Percentiles rank a stretch among this genome's conserved stretches.
phyloP scores from a whole-genome alignment of 768 basidiomycete genomes.

The Naematelia encephala region DNA sequence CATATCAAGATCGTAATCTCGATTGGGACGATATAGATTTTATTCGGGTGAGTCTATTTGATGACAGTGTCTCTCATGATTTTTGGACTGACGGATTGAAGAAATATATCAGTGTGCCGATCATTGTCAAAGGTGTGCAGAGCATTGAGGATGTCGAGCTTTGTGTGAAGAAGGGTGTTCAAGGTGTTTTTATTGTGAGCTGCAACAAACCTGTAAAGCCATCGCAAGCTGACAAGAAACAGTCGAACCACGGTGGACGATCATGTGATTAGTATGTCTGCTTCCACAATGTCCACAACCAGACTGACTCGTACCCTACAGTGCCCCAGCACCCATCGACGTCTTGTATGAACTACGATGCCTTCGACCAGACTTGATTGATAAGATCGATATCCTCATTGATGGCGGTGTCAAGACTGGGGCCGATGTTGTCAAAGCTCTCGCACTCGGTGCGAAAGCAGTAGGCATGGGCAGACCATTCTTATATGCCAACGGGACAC shows the following conservation, averaged over 20 bases:
- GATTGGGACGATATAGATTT: conserved; percentile 50
- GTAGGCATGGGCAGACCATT: conserved; percentile 52
- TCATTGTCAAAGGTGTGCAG: conserved; percentile 57
- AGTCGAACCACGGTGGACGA: conserved; percentile 83
- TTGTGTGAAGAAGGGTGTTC: conserved; percentile 77
- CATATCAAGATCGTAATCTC: conserved; percentile 50
- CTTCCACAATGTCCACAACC: not conserved
- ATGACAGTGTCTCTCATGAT: not conserved
- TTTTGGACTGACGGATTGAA: conserved; percentile 8
- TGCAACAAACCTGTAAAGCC: not conserved
- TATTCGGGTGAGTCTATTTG: conserved; percentile 41
- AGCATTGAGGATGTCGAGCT: conserved; percentile 69
- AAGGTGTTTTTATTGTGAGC: conserved; percentile 71
- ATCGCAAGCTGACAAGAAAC: not conserved
- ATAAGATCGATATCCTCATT: conserved; percentile 64
- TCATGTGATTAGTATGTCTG: conserved; percentile 51
- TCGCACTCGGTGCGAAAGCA: conserved; percentile 62
- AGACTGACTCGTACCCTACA: conserved; percentile 14
- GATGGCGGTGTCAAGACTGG: conserved; percentile 81
- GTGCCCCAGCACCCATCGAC: conserved; percentile 53
- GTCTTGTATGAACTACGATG: conserved; percentile 71
- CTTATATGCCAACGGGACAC: conserved; percentile 52
- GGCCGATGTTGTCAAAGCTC: conserved; percentile 84
- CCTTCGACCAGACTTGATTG: conserved; percentile 64
- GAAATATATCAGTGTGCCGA: conserved; percentile 54